Evolutionary conservation across 768 basidiomycete species (phyloP).

Genomic region (Pleurotus platypus): DNA sequence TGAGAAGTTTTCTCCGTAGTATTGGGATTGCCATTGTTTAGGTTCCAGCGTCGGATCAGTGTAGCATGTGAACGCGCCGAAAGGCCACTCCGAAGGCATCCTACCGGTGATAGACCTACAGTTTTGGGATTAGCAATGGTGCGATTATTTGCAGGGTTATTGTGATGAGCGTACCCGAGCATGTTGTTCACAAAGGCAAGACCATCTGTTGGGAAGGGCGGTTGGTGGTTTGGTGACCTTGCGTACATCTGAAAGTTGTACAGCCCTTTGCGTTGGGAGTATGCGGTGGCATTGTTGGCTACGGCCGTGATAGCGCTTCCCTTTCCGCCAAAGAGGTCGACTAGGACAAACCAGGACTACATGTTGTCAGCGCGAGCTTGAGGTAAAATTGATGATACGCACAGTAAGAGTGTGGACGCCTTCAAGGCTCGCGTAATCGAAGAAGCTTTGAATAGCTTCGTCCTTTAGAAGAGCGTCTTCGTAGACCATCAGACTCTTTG

Average conservation of each 20-base stretch:
- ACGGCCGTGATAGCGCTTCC: constrained; percentile 44
- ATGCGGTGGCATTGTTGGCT: constrained; percentile 36
- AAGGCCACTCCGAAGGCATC: constrained; percentile 34
- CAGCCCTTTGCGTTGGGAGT: constrained; percentile 38
- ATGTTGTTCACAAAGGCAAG: constrained; percentile 41
- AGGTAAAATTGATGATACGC: constrained; percentile 13
- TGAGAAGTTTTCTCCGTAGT: constrained; percentile 30
- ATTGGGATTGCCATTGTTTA: constrained; percentile 33
- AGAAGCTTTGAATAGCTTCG: constrained; percentile 31
- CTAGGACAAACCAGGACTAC: constrained; percentile 33
- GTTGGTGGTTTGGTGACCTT: constrained; percentile 25
- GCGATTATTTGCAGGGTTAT: background rate
- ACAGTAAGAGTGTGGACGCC: constrained; percentile 32
- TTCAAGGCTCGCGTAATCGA: constrained; percentile 32
- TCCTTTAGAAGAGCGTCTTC: constrained; percentile 25
- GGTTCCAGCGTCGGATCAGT: constrained; percentile 34
- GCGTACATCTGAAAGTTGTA: constrained; percentile 52
- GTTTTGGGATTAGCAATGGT: constrained; percentile 14
- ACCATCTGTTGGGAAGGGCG: constrained; percentile 41
- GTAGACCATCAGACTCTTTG: constrained; percentile 39
- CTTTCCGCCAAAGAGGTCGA: constrained; percentile 41
- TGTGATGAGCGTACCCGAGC: constrained; percentile 8
- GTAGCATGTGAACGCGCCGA: constrained; percentile 42
- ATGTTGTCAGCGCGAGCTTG: constrained; percentile 12
- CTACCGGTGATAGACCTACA: constrained; percentile 30